Conservation (phyloP, 225 moss, liverwort and hornwort species). For the Marchantia paleacea region DNA sequence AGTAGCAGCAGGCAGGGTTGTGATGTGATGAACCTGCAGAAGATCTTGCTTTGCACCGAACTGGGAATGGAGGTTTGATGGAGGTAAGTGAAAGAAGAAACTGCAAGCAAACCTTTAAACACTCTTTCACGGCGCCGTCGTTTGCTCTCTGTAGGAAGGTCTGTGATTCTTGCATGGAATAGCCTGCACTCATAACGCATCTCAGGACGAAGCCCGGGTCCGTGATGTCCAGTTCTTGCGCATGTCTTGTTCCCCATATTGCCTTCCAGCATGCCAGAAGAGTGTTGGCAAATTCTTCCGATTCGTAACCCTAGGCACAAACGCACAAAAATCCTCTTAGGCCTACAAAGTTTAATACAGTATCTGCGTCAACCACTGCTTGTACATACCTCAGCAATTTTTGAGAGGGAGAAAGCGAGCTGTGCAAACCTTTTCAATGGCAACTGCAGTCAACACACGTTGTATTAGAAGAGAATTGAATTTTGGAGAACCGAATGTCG, state of each 20-base stretch:
- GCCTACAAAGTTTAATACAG: too few species aligned
- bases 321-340: not conserved
- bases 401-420: not conserved
- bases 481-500: constrained; percentile 42
- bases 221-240: too few species aligned
- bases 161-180: constrained; percentile 39
- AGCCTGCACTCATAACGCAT: constrained; percentile 51
- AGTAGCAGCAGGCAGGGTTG: not conserved
- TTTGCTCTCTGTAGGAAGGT: constrained; percentile 29
- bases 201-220: constrained; percentile 41
- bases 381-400: too few species aligned
- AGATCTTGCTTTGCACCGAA: not conserved
- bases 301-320: constrained; percentile 56
- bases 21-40: not conserved
- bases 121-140: constrained; percentile 36
- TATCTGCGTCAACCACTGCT: not conserved
- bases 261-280: constrained; percentile 47
- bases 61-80: not conserved
- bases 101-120: constrained; percentile 46
- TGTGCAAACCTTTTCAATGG: constrained; percentile 53
- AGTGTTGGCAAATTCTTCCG: constrained; percentile 49
- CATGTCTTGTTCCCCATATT: constrained; percentile 48
- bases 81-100: not conserved
- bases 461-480: constrained; percentile 51
- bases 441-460: constrained; percentile 67